Percentiles rank a stretch among this genome's conserved stretches.
phyloP scores from a whole-genome alignment of 352 stramenopile genomes.

The Albugo laibachii region DNA sequence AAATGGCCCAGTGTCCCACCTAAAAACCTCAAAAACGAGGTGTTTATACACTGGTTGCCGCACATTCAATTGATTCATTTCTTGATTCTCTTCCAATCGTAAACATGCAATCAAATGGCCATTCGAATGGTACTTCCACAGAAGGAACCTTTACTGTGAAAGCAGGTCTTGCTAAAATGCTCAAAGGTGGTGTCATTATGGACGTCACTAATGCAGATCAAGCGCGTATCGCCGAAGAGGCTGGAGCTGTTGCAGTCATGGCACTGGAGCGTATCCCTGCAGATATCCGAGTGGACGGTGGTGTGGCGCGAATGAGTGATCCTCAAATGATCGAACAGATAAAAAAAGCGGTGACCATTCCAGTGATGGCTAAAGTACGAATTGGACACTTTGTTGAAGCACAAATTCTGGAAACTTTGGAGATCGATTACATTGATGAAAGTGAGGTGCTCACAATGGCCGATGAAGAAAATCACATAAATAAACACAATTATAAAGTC shows the following conservation, averaged over 20 bases:
- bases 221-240: slow-evolving; percentile 93
- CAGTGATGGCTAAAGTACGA: slow-evolving; percentile 96
- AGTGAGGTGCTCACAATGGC: slow-evolving; percentile 96
- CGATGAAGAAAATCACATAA: slow-evolving; percentile 94
- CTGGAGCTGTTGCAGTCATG: slow-evolving; percentile 95
- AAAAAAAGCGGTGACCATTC: slow-evolving; percentile 97
- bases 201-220: slow-evolving; percentile 84
- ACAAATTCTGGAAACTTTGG: slow-evolving; percentile 93
- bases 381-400: slow-evolving; percentile 98
- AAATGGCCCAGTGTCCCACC: no score
- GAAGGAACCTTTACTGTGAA: slow-evolving; percentile 86
- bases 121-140: slow-evolving; percentile 4
- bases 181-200: slow-evolving; percentile 98
- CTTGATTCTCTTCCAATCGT: no score
- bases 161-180: slow-evolving; percentile 93
- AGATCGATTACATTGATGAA: slow-evolving; percentile 99
- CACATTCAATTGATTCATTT: no score
- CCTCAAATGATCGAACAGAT: slow-evolving; percentile 95
- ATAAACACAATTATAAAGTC: slow-evolving; percentile 94
- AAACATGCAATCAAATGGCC: no score
- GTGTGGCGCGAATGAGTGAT: slow-evolving; percentile 95
- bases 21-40: no score
- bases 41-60: no score
- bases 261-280: slow-evolving; percentile 95
- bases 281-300: slow-evolving; percentile 92